These are phyloP conservation scores for Parmales sp. DNA, from an alignment of 108 stramenopile species.

Conservation along the genomic window DNA sequence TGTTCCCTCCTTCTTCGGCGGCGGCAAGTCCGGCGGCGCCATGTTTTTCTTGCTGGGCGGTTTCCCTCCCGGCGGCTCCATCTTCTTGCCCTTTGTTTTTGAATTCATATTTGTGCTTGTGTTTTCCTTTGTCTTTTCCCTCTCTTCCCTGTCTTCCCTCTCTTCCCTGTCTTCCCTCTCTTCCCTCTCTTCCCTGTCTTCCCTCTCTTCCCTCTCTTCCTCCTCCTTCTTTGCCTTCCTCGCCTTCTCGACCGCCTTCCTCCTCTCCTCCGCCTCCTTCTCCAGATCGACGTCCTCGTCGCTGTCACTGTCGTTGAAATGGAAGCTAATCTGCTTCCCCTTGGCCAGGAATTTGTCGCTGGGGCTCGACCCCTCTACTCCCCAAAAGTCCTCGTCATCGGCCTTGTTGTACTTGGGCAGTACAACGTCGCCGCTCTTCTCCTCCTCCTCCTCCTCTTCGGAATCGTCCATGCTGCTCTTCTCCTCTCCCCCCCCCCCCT, in stretches of 20 bases:
- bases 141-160: neutral
- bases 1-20: neutral
- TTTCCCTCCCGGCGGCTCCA: neutral
- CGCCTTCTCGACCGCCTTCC: neutral
- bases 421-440: too few relatives aligned
- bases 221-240: neutral
- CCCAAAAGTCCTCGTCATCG: slow-evolving; percentile 5
- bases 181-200: neutral
- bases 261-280: neutral
- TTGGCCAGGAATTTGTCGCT: neutral
- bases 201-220: neutral
- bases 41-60: neutral
- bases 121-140: neutral
- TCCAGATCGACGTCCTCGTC: slow-evolving; percentile 6
- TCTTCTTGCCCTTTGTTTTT: neutral
- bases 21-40: neutral
- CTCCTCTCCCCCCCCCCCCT: neutral
- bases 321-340: neutral
- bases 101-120: neutral
- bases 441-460: slow-evolving; percentile 9
- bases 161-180: neutral
- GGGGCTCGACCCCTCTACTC: neutral
- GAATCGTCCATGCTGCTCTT: too few relatives aligned
- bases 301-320: neutral
- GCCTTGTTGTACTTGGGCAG: neutral